These are phyloP conservation scores for Sclerotinia subarctica DNA, from an alignment of 2,329 filamentous ascomycete species.

Conservation along the genomic window DNA sequence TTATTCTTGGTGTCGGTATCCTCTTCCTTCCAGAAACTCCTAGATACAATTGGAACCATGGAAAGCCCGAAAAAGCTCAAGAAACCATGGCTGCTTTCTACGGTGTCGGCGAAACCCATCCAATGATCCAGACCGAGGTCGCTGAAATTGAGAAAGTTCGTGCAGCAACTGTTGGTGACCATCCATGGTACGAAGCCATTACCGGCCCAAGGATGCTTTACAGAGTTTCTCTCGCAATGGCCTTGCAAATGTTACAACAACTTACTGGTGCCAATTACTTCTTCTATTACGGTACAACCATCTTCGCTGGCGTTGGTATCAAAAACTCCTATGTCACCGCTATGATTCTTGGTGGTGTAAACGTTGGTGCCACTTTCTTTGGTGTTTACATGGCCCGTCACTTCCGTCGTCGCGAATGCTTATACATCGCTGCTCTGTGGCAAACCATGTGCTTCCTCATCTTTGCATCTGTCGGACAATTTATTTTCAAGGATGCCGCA, in stretches of 20 bases:
- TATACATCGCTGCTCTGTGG: slow-evolving; percentile 65
- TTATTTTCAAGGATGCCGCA: slow-evolving; percentile 45
- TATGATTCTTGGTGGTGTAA: slow-evolving; percentile 66
- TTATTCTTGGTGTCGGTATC: slow-evolving; percentile 53
- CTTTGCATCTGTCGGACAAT: slow-evolving; percentile 53
- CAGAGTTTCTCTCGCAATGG: slow-evolving; percentile 60
- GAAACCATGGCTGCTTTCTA: slow-evolving; percentile 53
- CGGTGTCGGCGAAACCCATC: slow-evolving; percentile 44
- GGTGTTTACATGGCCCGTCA: slow-evolving; percentile 63
- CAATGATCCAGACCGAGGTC: slow-evolving; percentile 50
- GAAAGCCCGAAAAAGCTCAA: slow-evolving; percentile 48
- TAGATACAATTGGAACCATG: slow-evolving; percentile 51
- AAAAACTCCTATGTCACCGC: slow-evolving; percentile 66
- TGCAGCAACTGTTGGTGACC: slow-evolving; percentile 46
- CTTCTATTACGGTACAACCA: slow-evolving; percentile 63
- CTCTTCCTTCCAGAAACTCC: slow-evolving; percentile 55
- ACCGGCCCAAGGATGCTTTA: slow-evolving; percentile 58
- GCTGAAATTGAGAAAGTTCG: slow-evolving; percentile 48
- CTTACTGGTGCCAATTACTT: slow-evolving; percentile 63
- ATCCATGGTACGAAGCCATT: slow-evolving; percentile 65
- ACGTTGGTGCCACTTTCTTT: slow-evolving; percentile 57
- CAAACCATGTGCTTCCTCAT: slow-evolving; percentile 66
- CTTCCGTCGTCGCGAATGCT: slow-evolving; percentile 64
- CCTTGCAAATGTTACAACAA: slow-evolving; percentile 65
- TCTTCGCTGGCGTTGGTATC: slow-evolving; percentile 60